These are phyloP conservation scores for Ministeria vibrans DNA, from an alignment of 78 protist genomes.

Conservation along the genomic window DNA sequence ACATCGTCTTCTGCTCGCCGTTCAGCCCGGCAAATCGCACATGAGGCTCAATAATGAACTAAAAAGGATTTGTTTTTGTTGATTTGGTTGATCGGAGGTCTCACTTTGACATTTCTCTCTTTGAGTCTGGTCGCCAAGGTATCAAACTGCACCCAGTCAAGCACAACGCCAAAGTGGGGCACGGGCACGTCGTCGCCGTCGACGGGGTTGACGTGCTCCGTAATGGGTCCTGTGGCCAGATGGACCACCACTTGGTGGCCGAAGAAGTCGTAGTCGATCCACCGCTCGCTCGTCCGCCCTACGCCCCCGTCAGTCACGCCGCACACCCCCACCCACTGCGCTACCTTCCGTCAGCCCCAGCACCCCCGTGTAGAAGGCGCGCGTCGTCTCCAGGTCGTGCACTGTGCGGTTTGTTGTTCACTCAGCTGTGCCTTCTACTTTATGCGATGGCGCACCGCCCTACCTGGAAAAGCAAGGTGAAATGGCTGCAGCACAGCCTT, in stretches of 20 bases:
- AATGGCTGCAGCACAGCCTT: not conserved
- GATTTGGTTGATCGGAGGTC: too few relatives aligned
- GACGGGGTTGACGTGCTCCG: not conserved
- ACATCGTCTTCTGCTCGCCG: conserved; percentile 44
- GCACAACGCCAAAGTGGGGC: conserved; percentile 27
- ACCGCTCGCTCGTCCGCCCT: not conserved
- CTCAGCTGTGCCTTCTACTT: not conserved
- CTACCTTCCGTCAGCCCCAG: not conserved
- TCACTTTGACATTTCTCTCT: not conserved
- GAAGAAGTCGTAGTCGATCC: conserved; percentile 8
- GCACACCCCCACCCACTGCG: too few relatives aligned
- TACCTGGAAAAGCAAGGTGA: not conserved
- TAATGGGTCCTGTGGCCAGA: not conserved
- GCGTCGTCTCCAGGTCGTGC: not conserved
- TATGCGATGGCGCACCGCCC: not conserved
- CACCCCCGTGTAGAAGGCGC: not conserved
- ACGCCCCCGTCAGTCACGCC: too few relatives aligned
- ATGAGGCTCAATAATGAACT: conserved; percentile 29
- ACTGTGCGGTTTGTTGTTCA: not conserved
- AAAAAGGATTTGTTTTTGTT: too few relatives aligned
- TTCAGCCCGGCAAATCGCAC: not conserved
- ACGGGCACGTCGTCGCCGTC: conserved; percentile 29
- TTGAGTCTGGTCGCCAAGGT: conserved; percentile 3
- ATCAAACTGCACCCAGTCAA: not conserved
- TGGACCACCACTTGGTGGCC: conserved; percentile 27